Base-by-base conservation (phyloP, 192 early-diverging fungal species). In the Mortierella claussenii region DNA sequence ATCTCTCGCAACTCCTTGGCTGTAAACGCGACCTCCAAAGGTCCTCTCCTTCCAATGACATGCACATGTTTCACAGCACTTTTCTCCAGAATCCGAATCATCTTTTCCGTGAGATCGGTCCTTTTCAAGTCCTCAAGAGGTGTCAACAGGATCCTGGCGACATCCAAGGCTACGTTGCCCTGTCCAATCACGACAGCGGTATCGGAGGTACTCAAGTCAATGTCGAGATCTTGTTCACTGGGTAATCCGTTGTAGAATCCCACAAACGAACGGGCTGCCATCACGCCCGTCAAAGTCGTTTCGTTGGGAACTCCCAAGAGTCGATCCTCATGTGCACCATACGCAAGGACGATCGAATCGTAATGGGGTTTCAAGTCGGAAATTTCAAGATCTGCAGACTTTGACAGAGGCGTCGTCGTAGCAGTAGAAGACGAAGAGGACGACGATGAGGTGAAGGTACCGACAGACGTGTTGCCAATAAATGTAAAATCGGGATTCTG, bases 1-100 rank as follows among this genome's bases (percentile, higher is more conserved):
- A 97, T 94, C 68, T 99, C 97, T 13, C 97, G 90, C 18, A 99
- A 82, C 55, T 99, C 97, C 74, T 99, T 99, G 17, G 96, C 85
- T 0, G 97, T 99, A 78, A 99, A 97, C 17, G 95, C 83, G 30
- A 85, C 83, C 82, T 99, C 94, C 17, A 95, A 60, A 0, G 95
- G 96, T 0, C 97, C 97, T n/a, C 97, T 89, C 13, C 97, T 83
- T 1, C 93, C 96, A 21, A 98, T 83, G 42, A 99, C 74, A 55
- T 91, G 89, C 12, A 99, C 95, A 78, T 93, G 89, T n/a, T 86
- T 80, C 28, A 99, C 84, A 7, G 71, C 68, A 73, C 90, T 95
- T 49, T 84, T 81, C 8, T 85, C 64, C 49, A 97, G 69, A 3
- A 68, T 75, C 27, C 87, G 87, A 13, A 95, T 60, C 2, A 94